Conservation (phyloP, 208 protist genomes). For the Leishmania martiniquensis region DNA sequence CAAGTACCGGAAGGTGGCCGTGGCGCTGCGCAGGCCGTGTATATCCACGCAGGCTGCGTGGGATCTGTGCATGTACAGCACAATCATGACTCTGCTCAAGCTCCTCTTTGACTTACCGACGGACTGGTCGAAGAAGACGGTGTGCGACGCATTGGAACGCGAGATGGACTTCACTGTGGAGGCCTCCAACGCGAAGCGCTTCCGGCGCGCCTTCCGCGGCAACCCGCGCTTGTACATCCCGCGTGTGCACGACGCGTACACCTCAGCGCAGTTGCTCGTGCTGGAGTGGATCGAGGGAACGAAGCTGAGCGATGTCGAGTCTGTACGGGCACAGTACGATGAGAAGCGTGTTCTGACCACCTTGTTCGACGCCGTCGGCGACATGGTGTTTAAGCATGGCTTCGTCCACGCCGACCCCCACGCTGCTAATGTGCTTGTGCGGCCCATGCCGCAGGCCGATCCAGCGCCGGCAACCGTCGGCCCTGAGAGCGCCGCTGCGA, state of each 20-base stretch:
- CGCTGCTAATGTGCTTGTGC: constrained; percentile 93
- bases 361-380: constrained; percentile 87
- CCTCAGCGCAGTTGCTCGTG: constrained; percentile 77
- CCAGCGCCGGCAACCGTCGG: neutral
- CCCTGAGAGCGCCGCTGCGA: neutral
- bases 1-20: constrained; percentile 68
- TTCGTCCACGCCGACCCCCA: constrained; percentile 96
- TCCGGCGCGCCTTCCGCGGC: constrained; percentile 45
- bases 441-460: constrained; percentile 28
- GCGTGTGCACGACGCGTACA: constrained; percentile 55
- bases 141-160: constrained; percentile 71
- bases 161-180: constrained; percentile 90
- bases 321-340: constrained; percentile 55
- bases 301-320: constrained; percentile 71
- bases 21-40: constrained; percentile 94
- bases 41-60: constrained; percentile 79
- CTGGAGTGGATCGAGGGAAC: constrained; percentile 94
- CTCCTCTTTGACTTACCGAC: constrained; percentile 79
- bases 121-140: constrained; percentile 63
- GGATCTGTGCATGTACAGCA: constrained; percentile 79
- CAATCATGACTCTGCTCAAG: constrained; percentile 68
- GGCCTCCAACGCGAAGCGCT: constrained; percentile 64
- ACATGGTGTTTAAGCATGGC: constrained; percentile 95
- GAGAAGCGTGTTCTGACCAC: constrained; percentile 51
- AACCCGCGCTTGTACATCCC: constrained; percentile 68